Conservation (phyloP, 805 yeast species). For the Yarrowia deformans region DNA sequence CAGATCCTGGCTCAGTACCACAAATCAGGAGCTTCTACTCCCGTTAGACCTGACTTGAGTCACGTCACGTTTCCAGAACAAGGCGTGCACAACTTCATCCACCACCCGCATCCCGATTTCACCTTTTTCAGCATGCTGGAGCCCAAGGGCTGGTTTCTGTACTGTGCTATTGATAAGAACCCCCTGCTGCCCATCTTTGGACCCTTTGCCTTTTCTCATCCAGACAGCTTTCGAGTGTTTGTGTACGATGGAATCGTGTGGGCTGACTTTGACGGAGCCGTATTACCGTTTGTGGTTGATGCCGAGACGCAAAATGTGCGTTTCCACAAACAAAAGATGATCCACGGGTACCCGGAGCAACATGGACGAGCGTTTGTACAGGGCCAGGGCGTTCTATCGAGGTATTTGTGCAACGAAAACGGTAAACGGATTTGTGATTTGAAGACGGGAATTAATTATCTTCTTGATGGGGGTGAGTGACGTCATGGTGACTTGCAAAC, state of each 20-base stretch:
- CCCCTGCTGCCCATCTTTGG: not conserved
- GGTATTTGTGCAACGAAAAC: constrained; percentile 3
- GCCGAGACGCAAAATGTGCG: not conserved
- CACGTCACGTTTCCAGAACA: not conserved
- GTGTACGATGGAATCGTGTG: not conserved
- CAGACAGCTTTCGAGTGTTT: not conserved
- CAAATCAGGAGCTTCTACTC: not conserved
- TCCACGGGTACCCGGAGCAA: constrained; percentile 1
- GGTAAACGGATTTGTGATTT: not conserved
- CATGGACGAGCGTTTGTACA: not conserved
- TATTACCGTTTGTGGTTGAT: not conserved
- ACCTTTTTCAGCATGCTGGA: not conserved
- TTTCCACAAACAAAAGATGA: not conserved
- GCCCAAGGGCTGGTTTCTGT: not conserved
- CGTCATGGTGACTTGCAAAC: too few species aligned
- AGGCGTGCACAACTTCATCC: not conserved
- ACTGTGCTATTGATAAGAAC: not conserved
- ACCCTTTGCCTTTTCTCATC: not conserved
- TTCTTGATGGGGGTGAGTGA: not conserved
- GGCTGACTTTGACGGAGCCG: constrained; percentile 1
- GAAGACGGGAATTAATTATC: not conserved
- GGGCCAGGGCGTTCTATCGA: not conserved
- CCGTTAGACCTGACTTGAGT: not conserved
- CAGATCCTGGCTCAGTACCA: not conserved
- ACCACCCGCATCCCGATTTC: not conserved